phyloP scores from a whole-genome alignment of 176 grass and related monocot genomes.

The Eragrostis nindensis region DNA sequence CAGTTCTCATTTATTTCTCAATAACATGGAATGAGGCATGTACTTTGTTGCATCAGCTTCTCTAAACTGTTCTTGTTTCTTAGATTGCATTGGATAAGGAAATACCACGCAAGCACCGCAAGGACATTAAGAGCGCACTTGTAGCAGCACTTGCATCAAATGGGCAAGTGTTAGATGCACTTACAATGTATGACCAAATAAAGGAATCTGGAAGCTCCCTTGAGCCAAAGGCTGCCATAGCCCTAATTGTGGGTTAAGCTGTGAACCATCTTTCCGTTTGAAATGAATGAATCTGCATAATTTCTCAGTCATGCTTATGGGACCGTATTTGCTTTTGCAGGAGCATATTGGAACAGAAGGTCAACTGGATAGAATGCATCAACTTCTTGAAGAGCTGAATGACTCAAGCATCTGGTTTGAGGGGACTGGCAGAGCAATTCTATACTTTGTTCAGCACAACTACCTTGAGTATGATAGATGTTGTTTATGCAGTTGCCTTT shows the following conservation, averaged over 20 bases:
- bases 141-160: constrained; percentile 69
- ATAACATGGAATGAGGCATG: neutral
- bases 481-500: constrained; percentile 33
- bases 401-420: constrained; percentile 79
- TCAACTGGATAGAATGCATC: constrained; percentile 71
- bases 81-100: constrained; percentile 80
- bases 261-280: constrained; percentile 18
- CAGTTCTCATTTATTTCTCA: neutral
- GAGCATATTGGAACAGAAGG: constrained; percentile 79
- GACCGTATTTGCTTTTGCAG: constrained; percentile 49
- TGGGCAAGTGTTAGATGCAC: constrained; percentile 71
- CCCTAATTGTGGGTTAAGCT: constrained; percentile 74
- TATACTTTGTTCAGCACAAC: constrained; percentile 75
- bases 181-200: constrained; percentile 72
- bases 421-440: constrained; percentile 68
- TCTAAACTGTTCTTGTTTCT: constrained; percentile 29
- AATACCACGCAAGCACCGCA: constrained; percentile 51
- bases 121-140: constrained; percentile 73
- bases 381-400: constrained; percentile 67
- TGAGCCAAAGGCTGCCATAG: constrained; percentile 68
- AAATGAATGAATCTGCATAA: constrained; percentile 15
- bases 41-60: constrained; percentile 22
- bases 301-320: constrained; percentile 36
- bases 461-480: constrained; percentile 67
- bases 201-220: constrained; percentile 62